These are phyloP conservation scores for Ascoidea rubescens DNA, from an alignment of 805 yeast genomes.

Conservation along the genomic window DNA sequence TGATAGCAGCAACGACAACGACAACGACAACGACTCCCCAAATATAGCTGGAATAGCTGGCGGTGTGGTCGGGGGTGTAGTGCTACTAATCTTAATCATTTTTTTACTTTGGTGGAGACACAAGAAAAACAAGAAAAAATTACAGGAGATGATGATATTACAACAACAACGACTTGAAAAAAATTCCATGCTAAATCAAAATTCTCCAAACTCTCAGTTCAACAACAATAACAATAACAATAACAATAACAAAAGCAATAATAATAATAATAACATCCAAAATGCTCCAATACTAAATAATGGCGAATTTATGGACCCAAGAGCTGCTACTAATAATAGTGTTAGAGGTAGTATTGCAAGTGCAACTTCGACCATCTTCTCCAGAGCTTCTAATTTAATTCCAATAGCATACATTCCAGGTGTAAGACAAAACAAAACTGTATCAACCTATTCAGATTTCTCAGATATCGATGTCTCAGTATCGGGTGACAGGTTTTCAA, in stretches of 20 bases:
- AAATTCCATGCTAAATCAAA: neutral
- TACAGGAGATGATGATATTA: slow-evolving; percentile 3
- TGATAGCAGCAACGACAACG: neutral
- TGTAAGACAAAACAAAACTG: slow-evolving; percentile 37
- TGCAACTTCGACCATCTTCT: slow-evolving; percentile 49
- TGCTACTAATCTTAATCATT: slow-evolving; percentile 5
- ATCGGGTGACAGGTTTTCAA: slow-evolving; percentile 24
- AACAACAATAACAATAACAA: too few species aligned
- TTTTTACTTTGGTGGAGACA: slow-evolving; percentile 8
- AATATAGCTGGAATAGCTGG: slow-evolving; percentile 11
- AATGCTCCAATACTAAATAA: neutral
- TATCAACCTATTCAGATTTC: neutral
- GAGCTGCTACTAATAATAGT: neutral
- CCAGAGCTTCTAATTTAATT: slow-evolving; percentile 75
- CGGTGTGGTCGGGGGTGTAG: slow-evolving; percentile 9
- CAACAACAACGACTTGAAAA: neutral
- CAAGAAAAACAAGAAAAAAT: slow-evolving; percentile 6
- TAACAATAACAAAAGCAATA: too few species aligned
- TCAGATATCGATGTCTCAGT: slow-evolving; percentile 9
- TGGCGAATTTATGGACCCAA: neutral
- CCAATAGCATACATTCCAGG: slow-evolving; percentile 95
- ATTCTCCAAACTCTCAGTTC: neutral
- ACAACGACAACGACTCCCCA: neutral
- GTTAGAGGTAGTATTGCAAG: slow-evolving; percentile 12
- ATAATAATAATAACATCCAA: too few species aligned